A percentile compares a stretch with the other conserved stretches of the same genome.
These are phyloP conservation scores for Salmacisia buchloeana DNA, from an alignment of 1,284 basidiomycete species.

Conservation along the genomic window DNA sequence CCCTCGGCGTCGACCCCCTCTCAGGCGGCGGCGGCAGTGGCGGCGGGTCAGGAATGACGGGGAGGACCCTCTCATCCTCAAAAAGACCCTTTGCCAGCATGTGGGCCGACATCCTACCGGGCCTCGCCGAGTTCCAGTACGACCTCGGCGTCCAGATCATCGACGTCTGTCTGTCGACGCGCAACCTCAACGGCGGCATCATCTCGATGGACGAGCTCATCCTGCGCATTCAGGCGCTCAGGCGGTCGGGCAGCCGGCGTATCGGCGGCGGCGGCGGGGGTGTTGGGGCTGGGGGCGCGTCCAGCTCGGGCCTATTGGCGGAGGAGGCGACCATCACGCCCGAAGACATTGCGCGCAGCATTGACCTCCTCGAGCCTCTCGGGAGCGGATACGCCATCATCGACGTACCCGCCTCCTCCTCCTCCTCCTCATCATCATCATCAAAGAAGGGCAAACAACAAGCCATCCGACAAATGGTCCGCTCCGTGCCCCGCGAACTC, in stretches of 20 bases:
- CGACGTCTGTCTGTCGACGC: conserved; percentile 84
- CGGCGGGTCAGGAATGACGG: conserved; percentile 14
- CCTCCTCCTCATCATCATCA: neutral
- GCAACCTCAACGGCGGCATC: conserved; percentile 81
- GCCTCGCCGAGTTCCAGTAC: conserved; percentile 84
- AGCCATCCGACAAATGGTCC: conserved; percentile 38
- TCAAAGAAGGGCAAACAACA: neutral
- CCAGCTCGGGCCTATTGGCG: no score
- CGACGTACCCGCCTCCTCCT: conserved; percentile 58
- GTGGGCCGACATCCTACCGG: conserved; percentile 70
- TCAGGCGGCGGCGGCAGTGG: conserved; percentile 7
- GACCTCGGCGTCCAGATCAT: conserved; percentile 95
- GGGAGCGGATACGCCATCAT: conserved; percentile 83
- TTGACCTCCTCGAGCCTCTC: conserved; percentile 79
- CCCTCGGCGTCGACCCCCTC: conserved; percentile 90
- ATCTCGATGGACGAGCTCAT: conserved; percentile 83
- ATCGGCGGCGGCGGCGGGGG: neutral
- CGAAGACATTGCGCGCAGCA: conserved; percentile 76
- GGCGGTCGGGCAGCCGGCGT: conserved; percentile 56
- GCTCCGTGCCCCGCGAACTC: conserved; percentile 50
- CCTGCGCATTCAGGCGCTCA: conserved; percentile 67
- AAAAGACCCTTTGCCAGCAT: conserved; percentile 65
- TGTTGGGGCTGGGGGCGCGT: no score
- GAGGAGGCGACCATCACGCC: conserved; percentile 58
- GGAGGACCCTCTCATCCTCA: neutral